phyloP scores from a whole-genome alignment of 257 asterid genomes.

The Forsythia suspensa region DNA sequence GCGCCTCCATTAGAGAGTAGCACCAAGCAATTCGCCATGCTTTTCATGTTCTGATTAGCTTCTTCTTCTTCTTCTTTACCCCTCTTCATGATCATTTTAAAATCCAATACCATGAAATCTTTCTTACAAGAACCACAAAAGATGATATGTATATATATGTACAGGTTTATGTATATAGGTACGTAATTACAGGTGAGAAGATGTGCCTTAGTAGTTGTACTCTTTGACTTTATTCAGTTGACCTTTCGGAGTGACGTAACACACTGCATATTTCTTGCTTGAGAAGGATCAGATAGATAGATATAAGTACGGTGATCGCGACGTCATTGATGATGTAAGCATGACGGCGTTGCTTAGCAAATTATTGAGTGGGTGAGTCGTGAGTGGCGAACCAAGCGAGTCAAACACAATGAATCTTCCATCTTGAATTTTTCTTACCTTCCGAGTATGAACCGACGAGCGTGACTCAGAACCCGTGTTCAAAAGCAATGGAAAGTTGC shows the following conservation, averaged over 20 bases:
- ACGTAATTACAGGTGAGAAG: too few species aligned
- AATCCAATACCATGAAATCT: background rate
- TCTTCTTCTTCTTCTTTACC: constrained; percentile 25
- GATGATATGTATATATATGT: background rate
- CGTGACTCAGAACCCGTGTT: background rate
- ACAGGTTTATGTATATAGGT: too few species aligned
- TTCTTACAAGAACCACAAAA: background rate
- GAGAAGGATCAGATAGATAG: background rate
- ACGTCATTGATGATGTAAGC: background rate
- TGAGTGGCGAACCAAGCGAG: constrained; percentile 4
- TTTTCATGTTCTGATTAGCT: constrained; percentile 17
- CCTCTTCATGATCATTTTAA: constrained; percentile 29
- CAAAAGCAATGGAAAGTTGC: background rate
- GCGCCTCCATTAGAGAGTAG: constrained; percentile 29
- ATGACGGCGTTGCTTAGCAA: background rate
- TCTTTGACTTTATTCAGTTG: constrained; percentile 26
- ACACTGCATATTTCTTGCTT: background rate
- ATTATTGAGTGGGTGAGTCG: constrained; percentile 2
- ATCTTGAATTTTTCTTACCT: background rate
- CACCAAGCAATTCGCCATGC: constrained; percentile 45
- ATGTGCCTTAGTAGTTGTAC: too few species aligned
- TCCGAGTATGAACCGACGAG: background rate
- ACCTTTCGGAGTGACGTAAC: constrained; percentile 13
- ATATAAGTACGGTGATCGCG: background rate
- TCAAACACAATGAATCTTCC: background rate